Evolutionary conservation across 495 filamentous ascomycete genomes (phyloP), one percentile per base, ranked within the genome.

Genomic region (Peziza echinospora): DNA sequence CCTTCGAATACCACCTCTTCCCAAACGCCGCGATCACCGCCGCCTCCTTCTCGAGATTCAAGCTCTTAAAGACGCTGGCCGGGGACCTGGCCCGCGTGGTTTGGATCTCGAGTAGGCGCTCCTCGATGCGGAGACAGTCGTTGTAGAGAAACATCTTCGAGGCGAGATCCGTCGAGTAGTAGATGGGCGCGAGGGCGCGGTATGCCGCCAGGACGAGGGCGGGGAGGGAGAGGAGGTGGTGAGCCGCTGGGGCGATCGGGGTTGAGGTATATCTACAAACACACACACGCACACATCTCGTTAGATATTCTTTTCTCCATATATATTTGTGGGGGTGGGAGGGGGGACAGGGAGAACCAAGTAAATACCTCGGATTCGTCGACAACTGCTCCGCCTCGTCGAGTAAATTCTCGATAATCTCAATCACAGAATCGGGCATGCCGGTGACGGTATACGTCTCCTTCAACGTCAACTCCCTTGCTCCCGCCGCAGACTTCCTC

Each of bases 361-460:
- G n/a, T 34, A 34, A 8, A 34, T 34, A 34, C 21, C 67, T 67
- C 17, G 48, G 50, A 47, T 52, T 57, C 26, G 62, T 62, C 48
- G 51, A 41, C 2, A 46, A 26, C 48, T 49, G 48, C 25, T 44
- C 48, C 21, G 10, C 26, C n/a, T 47, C 52, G 11, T 45, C 41
- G 44, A 84, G 67, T 26, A 91, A 69, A 26, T 73, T 66, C 26
- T 65, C 65, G 46, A 97, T 72, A 50, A 89, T 70, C 17, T 70
- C 65, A 19, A 93, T 63, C 10, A 94, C 70, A 2, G 73, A 69
- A 43, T 81, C 75, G 1, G 89, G 89, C 50, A 93, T 75, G 23
- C 80, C 76, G 7, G 87, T 93, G 23, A 89, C 76, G 46, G 76
- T 85, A 62, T 93, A 94, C 2, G 67, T 77, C 62, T 97, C 89